A percentile compares a stretch with the other conserved stretches of the same genome.
phyloP scores from a whole-genome alignment of 2,329 filamentous ascomycete species.

The Penicillium janthinellum region DNA sequence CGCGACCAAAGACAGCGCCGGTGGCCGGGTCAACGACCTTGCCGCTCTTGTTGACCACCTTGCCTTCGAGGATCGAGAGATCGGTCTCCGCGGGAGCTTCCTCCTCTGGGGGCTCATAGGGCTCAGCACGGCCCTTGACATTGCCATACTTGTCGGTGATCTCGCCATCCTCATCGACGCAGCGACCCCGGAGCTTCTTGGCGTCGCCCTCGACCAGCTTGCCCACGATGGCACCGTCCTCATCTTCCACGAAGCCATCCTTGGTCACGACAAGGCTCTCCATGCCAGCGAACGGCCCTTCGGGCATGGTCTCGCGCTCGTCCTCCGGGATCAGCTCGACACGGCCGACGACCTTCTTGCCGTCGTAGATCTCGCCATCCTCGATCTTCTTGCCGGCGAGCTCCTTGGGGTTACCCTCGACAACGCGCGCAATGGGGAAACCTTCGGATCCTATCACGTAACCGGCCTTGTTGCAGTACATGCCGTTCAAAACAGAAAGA shows the following conservation, averaged over 20 bases:
- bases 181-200: constrained; percentile 71
- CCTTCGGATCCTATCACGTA: constrained; percentile 57
- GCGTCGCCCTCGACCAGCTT: constrained; percentile 69
- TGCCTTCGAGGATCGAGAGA: constrained; percentile 62
- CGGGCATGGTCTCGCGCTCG: constrained; percentile 57
- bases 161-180: constrained; percentile 80
- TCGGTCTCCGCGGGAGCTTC: constrained; percentile 52
- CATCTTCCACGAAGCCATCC: constrained; percentile 67
- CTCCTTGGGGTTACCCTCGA: constrained; percentile 41
- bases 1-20: constrained; percentile 60
- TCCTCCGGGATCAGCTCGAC: constrained; percentile 61
- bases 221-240: constrained; percentile 76
- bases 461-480: constrained; percentile 60
- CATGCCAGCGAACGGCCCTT: constrained; percentile 61
- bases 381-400: constrained; percentile 35
- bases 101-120: constrained; percentile 54
- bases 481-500: constrained; percentile 50
- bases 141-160: constrained; percentile 75
- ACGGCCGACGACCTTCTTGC: constrained; percentile 58
- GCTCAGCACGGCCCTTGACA: constrained; percentile 61
- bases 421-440: constrained; percentile 57
- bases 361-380: constrained; percentile 59
- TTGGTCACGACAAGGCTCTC: constrained; percentile 60
- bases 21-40: constrained; percentile 60
- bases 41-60: constrained; percentile 65